Evolutionary conservation across 495 filamentous ascomycete species (phyloP).

Genomic region (Tuber melanosporum): DNA sequence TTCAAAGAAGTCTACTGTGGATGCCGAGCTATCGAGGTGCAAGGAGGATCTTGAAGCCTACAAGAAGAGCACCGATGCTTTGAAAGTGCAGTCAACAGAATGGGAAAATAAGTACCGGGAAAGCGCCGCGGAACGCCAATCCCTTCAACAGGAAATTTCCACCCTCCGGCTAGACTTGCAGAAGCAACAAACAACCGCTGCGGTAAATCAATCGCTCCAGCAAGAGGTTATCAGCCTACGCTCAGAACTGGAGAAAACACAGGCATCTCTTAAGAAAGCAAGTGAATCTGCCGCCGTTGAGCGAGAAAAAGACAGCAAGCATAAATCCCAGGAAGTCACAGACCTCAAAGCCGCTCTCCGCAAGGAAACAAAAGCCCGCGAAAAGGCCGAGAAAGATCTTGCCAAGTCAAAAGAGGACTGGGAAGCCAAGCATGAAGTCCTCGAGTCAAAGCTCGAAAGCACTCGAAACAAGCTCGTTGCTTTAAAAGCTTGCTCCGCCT

Average conservation of each 20-base stretch:
- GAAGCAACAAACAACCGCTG: conserved; percentile 13
- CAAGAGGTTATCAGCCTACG: conserved; percentile 14
- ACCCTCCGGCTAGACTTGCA: conserved; percentile 9
- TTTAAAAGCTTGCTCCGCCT: background rate
- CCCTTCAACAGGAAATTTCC: conserved; percentile 21
- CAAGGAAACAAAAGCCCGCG: conserved; percentile 74
- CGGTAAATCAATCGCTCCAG: conserved; percentile 25
- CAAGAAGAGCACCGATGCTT: conserved; percentile 24
- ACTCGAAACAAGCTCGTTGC: conserved; percentile 44
- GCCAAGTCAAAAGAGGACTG: conserved; percentile 51
- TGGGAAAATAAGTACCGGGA: conserved; percentile 42
- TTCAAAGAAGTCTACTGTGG: conserved; percentile 7
- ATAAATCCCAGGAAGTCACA: conserved; percentile 64
- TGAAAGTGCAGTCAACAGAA: conserved; percentile 7
- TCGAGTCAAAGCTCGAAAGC: conserved; percentile 55
- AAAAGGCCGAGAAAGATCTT: conserved; percentile 59
- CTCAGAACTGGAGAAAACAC: conserved; percentile 36
- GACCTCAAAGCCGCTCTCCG: conserved; percentile 75
- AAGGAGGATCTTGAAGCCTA: conserved; percentile 23
- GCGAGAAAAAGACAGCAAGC: conserved; percentile 44
- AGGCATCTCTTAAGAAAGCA: conserved; percentile 39
- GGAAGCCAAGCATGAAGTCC: conserved; percentile 77
- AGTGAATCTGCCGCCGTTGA: conserved; percentile 45
- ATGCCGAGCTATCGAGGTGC: conserved; percentile 28
- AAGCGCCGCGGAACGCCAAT: conserved; percentile 35